Conservation (phyloP, 2,329 filamentous ascomycete genomes). For the Pseudogymnoascus sp. region DNA sequence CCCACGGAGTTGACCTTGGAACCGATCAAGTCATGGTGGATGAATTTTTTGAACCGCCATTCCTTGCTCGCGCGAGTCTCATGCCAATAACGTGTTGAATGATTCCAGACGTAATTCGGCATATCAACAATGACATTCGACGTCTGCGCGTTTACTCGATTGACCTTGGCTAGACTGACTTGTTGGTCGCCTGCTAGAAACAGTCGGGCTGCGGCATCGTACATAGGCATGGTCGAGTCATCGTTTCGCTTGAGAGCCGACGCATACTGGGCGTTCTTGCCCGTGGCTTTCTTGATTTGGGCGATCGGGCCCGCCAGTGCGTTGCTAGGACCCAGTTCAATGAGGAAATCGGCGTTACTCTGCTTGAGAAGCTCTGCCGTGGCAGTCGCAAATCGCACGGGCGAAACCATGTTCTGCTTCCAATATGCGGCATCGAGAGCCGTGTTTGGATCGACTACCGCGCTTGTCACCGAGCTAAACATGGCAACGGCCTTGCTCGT, state of each 20-base stretch:
- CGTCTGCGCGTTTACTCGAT: not conserved
- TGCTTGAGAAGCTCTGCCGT: constrained; percentile 18
- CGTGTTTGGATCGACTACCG: constrained; percentile 16
- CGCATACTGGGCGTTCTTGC: constrained; percentile 12
- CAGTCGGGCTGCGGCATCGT: constrained; percentile 15
- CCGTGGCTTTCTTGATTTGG: constrained; percentile 20
- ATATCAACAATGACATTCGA: constrained; percentile 36
- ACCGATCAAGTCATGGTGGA: constrained; percentile 46
- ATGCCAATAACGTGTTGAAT: constrained; percentile 46
- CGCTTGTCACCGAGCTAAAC: constrained; percentile 14
- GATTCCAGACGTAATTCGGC: constrained; percentile 50
- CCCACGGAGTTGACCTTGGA: constrained; percentile 18
- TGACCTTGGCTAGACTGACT: not conserved
- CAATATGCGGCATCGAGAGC: constrained; percentile 35
- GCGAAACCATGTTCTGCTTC: constrained; percentile 39
- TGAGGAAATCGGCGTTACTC: not conserved
- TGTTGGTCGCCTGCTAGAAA: constrained; percentile 16
- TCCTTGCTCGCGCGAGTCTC: constrained; percentile 44
- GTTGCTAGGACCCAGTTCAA: constrained; percentile 31
- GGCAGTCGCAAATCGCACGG: constrained; percentile 35
- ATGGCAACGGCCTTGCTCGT: not conserved
- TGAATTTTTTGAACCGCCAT: constrained; percentile 39
- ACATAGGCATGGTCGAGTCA: constrained; percentile 16
- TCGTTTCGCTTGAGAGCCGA: constrained; percentile 17
- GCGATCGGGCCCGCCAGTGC: constrained; percentile 32